Percentiles rank a stretch among this genome's conserved stretches.
Conservation (phyloP, 2,329 filamentous ascomycete genomes). For the Colletotrichum echinochloae region DNA sequence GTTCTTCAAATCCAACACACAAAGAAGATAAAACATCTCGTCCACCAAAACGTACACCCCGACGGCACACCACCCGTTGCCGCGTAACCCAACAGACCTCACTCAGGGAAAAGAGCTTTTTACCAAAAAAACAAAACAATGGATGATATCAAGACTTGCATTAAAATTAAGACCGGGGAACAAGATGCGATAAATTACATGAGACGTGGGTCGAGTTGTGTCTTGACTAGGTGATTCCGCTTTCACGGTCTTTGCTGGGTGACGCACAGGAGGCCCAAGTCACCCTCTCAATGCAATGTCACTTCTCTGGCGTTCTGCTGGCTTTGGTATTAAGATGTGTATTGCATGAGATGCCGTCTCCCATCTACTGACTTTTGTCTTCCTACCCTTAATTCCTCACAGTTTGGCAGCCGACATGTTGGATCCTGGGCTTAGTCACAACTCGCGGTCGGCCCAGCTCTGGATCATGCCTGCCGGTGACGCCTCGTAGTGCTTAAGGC, state of each 20-base stretch:
- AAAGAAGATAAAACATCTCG: slow-evolving; percentile 57
- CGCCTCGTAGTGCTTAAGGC: slow-evolving; percentile 87
- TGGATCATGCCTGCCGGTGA: slow-evolving; percentile 84
- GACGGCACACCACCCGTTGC: not conserved
- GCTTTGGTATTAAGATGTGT: slow-evolving; percentile 24
- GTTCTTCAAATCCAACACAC: slow-evolving; percentile 64
- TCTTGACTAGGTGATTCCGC: not conserved
- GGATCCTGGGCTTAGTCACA: slow-evolving; percentile 34
- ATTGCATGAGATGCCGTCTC: slow-evolving; percentile 26
- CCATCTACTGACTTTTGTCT: not conserved
- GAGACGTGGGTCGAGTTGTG: not conserved
- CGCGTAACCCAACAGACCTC: not conserved
- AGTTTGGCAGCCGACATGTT: slow-evolving; percentile 4
- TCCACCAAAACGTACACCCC: slow-evolving; percentile 26
- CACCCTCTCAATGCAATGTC: not conserved
- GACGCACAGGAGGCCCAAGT: not conserved
- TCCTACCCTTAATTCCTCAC: not conserved
- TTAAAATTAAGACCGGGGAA: not conserved
- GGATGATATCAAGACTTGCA: not conserved
- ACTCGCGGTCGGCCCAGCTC: slow-evolving; percentile 77
- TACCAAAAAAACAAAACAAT: not conserved
- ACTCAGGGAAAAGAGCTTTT: not conserved
- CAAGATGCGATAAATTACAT: not conserved
- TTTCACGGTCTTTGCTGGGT: not conserved
- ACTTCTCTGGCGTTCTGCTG: slow-evolving; percentile 1